Evolutionary conservation across 2,329 filamentous ascomycete genomes (phyloP), one percentile per base, ranked within the genome.

Genomic region (Plenodomus lindquistii): DNA sequence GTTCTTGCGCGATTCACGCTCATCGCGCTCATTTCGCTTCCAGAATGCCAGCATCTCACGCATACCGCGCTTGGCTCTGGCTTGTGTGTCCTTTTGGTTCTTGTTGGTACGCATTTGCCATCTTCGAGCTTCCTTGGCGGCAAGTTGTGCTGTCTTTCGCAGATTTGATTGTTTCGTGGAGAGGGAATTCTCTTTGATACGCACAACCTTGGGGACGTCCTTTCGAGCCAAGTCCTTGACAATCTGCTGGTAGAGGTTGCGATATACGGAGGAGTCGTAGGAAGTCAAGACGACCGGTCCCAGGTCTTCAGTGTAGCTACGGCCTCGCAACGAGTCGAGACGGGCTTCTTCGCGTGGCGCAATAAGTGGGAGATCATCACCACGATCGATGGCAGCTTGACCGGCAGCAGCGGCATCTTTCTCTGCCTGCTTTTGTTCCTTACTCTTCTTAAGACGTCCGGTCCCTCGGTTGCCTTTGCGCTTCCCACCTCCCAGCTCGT

Each of bases 21-120:
- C 94, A 70, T 99, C 94, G 44, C 93, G 88, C 73, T 99, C 94
- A 71, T 99, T 99, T 48, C 93, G 88, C 76, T 97, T 97, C 94
- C 94, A 99, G 81, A 97, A 99, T 48, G 89, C 86, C 83, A 97
- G 94, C 94, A 99, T 99, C 75, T 99, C 94, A 70, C 94, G 86
- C 94, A 99, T 99, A 50, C 93, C 93, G 60, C 94, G 88, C 80
- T 99, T 99, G 49, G 94, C 94, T 40, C 94, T 86, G 36, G 94
- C 94, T 71, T 97, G 94, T 3, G 96, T 89, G 73, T 99, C 94
- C 73, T 99, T 99, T 72, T 89, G 94, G 68, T 92, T 95, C 81
- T 99, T 97, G 79, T 99, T 99, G 44, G 94, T 99, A 36, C 91
- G 88, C 52, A 95, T 84, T 73, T 99, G 95, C 94, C 94, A 99